Evolutionary conservation across 1,284 basidiomycete species (phyloP), one percentile per base, ranked within the genome.

Genomic region (Sporisorium scitamineum): DNA sequence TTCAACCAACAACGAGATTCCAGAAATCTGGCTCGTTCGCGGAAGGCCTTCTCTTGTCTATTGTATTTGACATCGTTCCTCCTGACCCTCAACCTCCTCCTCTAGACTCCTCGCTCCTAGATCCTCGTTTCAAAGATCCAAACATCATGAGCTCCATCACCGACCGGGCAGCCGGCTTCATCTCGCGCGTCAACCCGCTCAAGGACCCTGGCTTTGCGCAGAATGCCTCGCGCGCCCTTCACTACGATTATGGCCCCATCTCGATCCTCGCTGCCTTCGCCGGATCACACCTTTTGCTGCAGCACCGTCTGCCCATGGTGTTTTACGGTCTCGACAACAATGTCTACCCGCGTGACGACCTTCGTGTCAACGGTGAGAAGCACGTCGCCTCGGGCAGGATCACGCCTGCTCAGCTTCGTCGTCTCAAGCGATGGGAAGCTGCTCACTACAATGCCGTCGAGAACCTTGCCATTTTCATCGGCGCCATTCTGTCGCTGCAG

Each of bases 361-460:
- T 76, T 14, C 69, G 53, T 3, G 59, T 59, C 37, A 57, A 70
- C 37, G 74, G 68, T 3, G 74, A 76, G 31, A 59, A 65, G 68
- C 52, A 54, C 31, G 69, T 76, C 27, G 74, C 74, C n/a, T 53
- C 70, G 0, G 74, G 74, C 53, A 76, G 72, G 65, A 48, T 76
- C 55, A 76, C 69, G 1, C 61, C 58, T 14, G 54, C 57, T 7
- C 57, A 68, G 50, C 74, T 76, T 29, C 58, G 61, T n/a, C 58
- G 69, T 34, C 66, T 76, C 42, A 68, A 68, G 54, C 69, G 74
- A 32, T 76, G 74, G 74, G 61, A 76, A 54, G 74, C 74, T 16
- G 74, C 74, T 44, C 74, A 76, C 62, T 76, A 76, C 74, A 76
- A 76, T 37, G 64, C 74, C 20, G 47, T 76, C 24, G 74, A 72